A percentile compares a stretch with the other conserved stretches of the same genome.
Evolutionary conservation across 345 rosid genomes (phyloP).

Genomic region (Eucalyptus pumila): DNA sequence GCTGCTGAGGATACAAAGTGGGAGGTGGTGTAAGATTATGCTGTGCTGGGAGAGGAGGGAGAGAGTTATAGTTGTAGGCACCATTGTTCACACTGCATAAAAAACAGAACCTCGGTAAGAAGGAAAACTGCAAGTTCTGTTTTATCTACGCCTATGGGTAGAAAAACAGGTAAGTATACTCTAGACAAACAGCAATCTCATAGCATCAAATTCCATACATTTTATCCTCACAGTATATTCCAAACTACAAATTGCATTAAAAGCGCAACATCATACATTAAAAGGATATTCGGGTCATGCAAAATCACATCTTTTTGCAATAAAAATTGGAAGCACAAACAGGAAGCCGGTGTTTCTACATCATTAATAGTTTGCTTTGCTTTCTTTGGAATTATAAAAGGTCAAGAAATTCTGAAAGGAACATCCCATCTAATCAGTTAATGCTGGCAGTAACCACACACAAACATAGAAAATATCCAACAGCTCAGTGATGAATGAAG

Average conservation of each 20-base stretch:
- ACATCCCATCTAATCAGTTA: neutral
- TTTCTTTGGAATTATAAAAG: neutral
- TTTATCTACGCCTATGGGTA: neutral
- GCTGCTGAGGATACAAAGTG: constrained; percentile 90
- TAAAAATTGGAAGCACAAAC: neutral
- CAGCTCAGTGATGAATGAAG: neutral
- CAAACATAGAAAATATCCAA: neutral
- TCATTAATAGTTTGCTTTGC: neutral
- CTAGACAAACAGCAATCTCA: neutral
- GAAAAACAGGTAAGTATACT: neutral
- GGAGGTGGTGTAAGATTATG: constrained; percentile 96
- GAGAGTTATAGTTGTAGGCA: constrained; percentile 54
- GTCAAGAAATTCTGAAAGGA: neutral
- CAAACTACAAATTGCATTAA: neutral
- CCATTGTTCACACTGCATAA: constrained; percentile 48
- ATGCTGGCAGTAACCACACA: neutral
- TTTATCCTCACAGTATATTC: neutral
- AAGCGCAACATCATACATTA: neutral
- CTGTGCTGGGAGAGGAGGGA: constrained; percentile 91
- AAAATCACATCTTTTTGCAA: neutral
- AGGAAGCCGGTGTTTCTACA: neutral
- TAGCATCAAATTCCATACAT: neutral
- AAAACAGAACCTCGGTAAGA: neutral
- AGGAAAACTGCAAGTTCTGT: neutral
- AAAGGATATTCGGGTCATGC: neutral